phyloP scores from a whole-genome alignment of 2,329 filamentous ascomycete genomes.

The Trichophyton schoenleinii region DNA sequence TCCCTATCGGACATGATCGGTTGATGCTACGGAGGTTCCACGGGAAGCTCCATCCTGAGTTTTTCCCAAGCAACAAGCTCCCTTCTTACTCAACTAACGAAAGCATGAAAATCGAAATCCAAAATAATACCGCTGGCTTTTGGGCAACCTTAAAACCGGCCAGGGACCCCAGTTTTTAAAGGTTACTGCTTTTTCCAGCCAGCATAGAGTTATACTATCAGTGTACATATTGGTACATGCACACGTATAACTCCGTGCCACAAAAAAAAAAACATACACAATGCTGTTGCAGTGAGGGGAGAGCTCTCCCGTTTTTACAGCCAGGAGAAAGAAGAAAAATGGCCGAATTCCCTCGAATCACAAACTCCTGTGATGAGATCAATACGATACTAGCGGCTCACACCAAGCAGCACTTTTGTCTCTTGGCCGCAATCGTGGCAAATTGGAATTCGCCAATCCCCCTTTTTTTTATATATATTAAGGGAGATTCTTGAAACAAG shows the following conservation, averaged over 20 bases:
- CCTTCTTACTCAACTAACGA: neutral
- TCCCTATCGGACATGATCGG: neutral
- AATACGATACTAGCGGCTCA: neutral
- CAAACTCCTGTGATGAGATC: neutral
- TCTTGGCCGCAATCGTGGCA: conserved; percentile 1
- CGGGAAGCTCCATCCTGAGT: neutral
- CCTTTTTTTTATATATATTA: neutral
- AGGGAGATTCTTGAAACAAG: neutral
- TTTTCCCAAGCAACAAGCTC: neutral
- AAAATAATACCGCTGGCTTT: neutral
- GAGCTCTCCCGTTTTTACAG: neutral
- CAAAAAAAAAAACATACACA: neutral
- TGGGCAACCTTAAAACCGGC: neutral
- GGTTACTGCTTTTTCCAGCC: neutral
- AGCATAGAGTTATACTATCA: neutral
- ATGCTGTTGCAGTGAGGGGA: neutral
- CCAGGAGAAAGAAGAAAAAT: neutral
- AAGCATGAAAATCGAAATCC: neutral
- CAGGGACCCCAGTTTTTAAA: neutral
- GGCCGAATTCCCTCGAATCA: neutral
- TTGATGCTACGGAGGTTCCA: neutral
- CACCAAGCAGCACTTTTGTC: neutral
- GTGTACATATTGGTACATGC: neutral
- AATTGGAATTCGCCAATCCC: conserved; percentile 1
- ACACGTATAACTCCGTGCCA: neutral